Evolutionary conservation across 176 grass and related monocot genomes (phyloP), one percentile per base, ranked within the genome.

Genomic region (Triticum timopheevii): DNA sequence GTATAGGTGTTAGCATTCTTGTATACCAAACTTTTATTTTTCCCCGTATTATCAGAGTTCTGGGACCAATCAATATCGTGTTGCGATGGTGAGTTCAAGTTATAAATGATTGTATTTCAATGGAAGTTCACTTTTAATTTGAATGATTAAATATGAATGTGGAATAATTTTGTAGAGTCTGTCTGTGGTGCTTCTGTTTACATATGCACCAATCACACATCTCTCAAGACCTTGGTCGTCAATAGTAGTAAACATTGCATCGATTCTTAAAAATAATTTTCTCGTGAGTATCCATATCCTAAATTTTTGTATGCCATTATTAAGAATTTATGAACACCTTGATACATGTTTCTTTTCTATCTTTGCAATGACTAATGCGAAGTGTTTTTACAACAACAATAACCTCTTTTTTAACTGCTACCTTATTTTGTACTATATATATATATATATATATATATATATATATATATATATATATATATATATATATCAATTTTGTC

Each of bases 1-100:
- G 47, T 76, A 44, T 69, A 91, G 92, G 92, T 85, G 76, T 8
- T 40, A 61, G 80, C 65, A 62, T 93, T 19, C 66, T 90, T 78
- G 9, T 88, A 34, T 93, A 82, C 64, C 91, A 93, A 75, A 25
- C 84, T 38, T 52, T 85, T 82, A 5, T 82, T 67, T 93, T 85
- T 69, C 66, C 89, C 34, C 76, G 24, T 25, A 91, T 91, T 28
- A 4, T 69, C 22, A 77, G 80, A 84, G 73, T 63, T 73, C 4
- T 87, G 10, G 80, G 87, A 50, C 72, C 75, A 80, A 71, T 90
- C 30, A 63, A 28, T 22, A 24, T 66, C 86, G 92, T 64, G 24
- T 84, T 54, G 78, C 87, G 1, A 40, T 31, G 3, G 89, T 87
- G 40, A 82, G 73, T 84, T 84, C 76, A 65, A 82, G 75, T 17